Evolutionary conservation across 495 filamentous ascomycete species (phyloP).

Genomic region (Xylaria nigripes): DNA sequence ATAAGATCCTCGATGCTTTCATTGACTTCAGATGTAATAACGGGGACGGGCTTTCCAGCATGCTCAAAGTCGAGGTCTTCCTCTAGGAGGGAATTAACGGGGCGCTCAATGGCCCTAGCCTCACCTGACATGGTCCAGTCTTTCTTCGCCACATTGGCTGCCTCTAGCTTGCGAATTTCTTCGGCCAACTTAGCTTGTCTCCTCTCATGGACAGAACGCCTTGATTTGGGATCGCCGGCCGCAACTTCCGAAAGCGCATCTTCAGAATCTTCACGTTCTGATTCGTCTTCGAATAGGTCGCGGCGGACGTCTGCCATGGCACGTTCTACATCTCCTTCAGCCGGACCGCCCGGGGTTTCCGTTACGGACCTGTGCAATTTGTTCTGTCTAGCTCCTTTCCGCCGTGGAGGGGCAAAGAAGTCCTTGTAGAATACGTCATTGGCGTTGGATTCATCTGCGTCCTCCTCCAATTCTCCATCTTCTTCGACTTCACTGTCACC

Average conservation of each 20-base stretch:
- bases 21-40: slow-evolving; percentile 87
- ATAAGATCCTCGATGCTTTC: slow-evolving; percentile 91
- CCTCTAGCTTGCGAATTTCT: slow-evolving; percentile 85
- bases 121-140: slow-evolving; percentile 89
- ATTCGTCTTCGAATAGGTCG: slow-evolving; percentile 83
- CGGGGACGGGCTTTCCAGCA: slow-evolving; percentile 88
- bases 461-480: slow-evolving; percentile 44
- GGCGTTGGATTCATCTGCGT: slow-evolving; percentile 54
- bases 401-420: slow-evolving; percentile 79
- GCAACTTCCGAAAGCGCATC: slow-evolving; percentile 49
- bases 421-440: slow-evolving; percentile 81
- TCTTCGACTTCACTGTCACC: slow-evolving; percentile 50
- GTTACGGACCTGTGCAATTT: slow-evolving; percentile 31
- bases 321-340: slow-evolving; percentile 62
- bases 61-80: slow-evolving; percentile 95
- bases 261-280: slow-evolving; percentile 47
- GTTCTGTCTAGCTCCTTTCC: slow-evolving; percentile 50
- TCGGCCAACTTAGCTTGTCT: slow-evolving; percentile 74
- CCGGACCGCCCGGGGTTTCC: slow-evolving; percentile 23
- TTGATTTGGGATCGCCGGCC: slow-evolving; percentile 46
- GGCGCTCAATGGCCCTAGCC: slow-evolving; percentile 71
- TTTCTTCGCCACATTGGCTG: slow-evolving; percentile 80
- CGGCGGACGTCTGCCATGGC: slow-evolving; percentile 87
- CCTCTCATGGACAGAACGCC: slow-evolving; percentile 74
- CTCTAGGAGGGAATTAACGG: slow-evolving; percentile 85